Percentiles rank a stretch among this genome's conserved stretches.
Conservation (phyloP, 208 protist genomes). For the Trichomonas tenax region DNA sequence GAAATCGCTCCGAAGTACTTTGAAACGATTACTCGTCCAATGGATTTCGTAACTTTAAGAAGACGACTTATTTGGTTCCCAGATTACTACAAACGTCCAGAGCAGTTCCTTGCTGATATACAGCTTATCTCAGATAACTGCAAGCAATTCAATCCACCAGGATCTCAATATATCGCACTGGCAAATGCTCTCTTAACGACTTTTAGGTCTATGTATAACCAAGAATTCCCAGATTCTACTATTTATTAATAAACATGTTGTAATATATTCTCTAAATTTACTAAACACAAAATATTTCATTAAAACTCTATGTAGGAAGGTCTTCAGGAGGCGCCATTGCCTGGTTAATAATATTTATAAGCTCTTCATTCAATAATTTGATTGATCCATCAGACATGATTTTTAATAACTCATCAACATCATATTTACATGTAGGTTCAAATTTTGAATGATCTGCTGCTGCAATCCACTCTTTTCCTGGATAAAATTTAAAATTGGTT, state of each 20-base stretch:
- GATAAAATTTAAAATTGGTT: background rate
- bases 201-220: background rate
- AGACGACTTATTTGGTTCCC: background rate
- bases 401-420: background rate
- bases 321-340: background rate
- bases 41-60: background rate
- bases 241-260: background rate
- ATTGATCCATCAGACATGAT: background rate
- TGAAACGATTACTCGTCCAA: background rate
- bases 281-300: background rate
- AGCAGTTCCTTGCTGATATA: background rate
- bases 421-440: background rate
- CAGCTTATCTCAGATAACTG: background rate
- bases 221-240: background rate
- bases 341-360: background rate
- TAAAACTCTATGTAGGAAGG: background rate
- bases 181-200: background rate
- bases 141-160: background rate
- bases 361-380: background rate
- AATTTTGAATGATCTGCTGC: background rate
- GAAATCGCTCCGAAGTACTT: conserved; percentile 1
- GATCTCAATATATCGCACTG: background rate
- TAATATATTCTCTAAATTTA: background rate
- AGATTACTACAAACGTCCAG: conserved; percentile 9
- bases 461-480: background rate